Conservation (phyloP, 23 red algal genomes). For the Gracilaria domingensis region DNA sequence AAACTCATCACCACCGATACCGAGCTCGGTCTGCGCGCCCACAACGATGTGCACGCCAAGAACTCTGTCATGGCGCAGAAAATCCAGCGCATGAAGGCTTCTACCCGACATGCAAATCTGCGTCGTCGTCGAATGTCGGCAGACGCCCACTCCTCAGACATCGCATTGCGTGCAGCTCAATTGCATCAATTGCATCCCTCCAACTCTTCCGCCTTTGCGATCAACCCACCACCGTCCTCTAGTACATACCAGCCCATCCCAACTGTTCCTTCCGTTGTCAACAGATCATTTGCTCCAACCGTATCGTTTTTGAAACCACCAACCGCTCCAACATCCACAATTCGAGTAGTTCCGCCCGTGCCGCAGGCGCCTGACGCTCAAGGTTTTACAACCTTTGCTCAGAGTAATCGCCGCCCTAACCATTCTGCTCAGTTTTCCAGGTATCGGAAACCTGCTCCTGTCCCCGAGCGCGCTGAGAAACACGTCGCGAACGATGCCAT, state of each 20-base stretch:
- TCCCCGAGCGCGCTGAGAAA: constrained; percentile 3
- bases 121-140: constrained; percentile 45
- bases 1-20: constrained; percentile 56
- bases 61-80: constrained; percentile 53
- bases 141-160: constrained; percentile 26
- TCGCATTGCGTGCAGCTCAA: constrained; percentile 12
- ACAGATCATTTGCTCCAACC: constrained; percentile 34
- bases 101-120: constrained; percentile 37
- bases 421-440: constrained; percentile 21
- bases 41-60: constrained; percentile 42
- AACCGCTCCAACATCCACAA: constrained; percentile 1
- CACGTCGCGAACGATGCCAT: constrained; percentile 33
- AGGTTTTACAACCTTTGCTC: not conserved
- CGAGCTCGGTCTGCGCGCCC: constrained; percentile 54
- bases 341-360: constrained; percentile 4
- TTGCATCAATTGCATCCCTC: constrained; percentile 2
- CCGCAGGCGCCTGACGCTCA: constrained; percentile 1
- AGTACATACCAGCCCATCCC: not conserved
- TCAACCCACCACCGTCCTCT: not conserved
- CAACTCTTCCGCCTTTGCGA: not conserved
- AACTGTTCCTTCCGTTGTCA: not conserved
- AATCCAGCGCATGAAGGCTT: constrained; percentile 39
- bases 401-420: not conserved
- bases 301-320: constrained; percentile 49
- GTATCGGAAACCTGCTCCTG: constrained; percentile 3